Evolutionary conservation across 805 yeast genomes (phyloP), one percentile per base, ranked within the genome.

Genomic region (Ogataea corticis): DNA sequence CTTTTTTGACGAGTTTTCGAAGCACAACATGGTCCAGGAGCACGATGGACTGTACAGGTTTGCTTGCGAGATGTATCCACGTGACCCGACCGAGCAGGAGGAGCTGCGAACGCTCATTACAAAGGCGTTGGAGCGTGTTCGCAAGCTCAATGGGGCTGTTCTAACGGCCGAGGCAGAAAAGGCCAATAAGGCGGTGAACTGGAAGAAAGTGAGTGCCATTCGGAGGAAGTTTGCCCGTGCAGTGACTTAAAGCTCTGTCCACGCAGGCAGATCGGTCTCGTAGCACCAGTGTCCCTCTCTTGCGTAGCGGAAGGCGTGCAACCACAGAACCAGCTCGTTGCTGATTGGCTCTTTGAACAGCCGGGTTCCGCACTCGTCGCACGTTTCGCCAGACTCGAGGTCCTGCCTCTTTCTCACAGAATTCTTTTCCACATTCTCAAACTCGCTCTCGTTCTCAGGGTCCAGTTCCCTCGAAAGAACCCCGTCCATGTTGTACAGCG

Each of bases 271-370:
- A 1, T 55, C 58, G 0, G 83, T 72, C 44, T 71, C 63, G 49
- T 70, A 80, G 7, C 55, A 51, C 61, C 75, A 64, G 0, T 50
- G 48, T 2, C 54, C 48, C 2, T 47, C 50, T 16, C 66, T 64
- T 18, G 56, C 57, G 48, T 78, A 75, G 29, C 61, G 60, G 33
- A 54, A 63, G 2, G 83, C 77, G 62, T 79, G 83, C 42, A 79
- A 62, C 68, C 72, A 78, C 27, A 79, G 65, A 10, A 61, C 59
- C 50, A 61, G 54, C 15, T 63, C 63, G 3, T 62, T 54, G 13
- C 56, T 51, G 18, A 59, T 57, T 11, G 63, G 66, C 34, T 62
- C 64, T 11, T 58, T 41, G 42, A 63, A 71, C 12, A 72, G 44
- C n/a, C 48, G 44, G 3, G 62, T 50, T 3, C 57, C 57, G 54